Evolutionary conservation across 768 basidiomycete species (phyloP), one percentile per base, ranked within the genome.

Genomic region (Suillus subalutaceus): DNA sequence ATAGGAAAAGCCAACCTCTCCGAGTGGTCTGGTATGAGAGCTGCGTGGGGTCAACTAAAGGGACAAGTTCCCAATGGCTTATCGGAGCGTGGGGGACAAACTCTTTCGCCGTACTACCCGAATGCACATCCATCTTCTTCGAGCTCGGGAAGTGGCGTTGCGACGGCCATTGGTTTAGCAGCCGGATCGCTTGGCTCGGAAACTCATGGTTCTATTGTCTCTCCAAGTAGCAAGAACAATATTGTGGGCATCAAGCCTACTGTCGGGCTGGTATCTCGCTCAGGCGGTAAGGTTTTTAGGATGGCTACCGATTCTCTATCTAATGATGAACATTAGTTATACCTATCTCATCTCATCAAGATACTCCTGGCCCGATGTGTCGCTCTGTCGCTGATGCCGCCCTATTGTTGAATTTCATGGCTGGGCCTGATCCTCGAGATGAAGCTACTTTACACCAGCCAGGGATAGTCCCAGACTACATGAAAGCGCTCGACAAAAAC

Each of bases 21-120:
- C 20, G 81, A 84, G 71, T 84, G 81, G 79, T 78, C 82, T 12
- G 69, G 78, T 66, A 81, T 74, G 64, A 78, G 84, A 38, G n/a
- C n/a, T 9, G 10, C 10, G 46, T 48, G 46, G 46, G 46, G 46
- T 48, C 46, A 23, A 1, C 10, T 48, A 13, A 48, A 12, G 46
- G 81, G 77, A 10, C 50, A 37, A 13, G 73, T 81, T 2, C 76
- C 82, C 12, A 70, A 74, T 12, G 84, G 83, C 30, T 85, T 80
- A 70, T 84, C 83, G 18, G 80, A 79, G 10, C 79, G 81, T 13
- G 83, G 82, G 12, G 85, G 85, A 9, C 85, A 84, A 72, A 72
- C 74, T 1, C 78, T 76, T 7, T 74, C 72, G 55, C 77, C 83
- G 3, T 85, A 83, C 69, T 79, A 78, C 52, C 82, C 81, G 23